Evolutionary conservation across 73 alveolate genomes (phyloP), one percentile per base, ranked within the genome.

Genomic region (Stentor coeruleus): DNA sequence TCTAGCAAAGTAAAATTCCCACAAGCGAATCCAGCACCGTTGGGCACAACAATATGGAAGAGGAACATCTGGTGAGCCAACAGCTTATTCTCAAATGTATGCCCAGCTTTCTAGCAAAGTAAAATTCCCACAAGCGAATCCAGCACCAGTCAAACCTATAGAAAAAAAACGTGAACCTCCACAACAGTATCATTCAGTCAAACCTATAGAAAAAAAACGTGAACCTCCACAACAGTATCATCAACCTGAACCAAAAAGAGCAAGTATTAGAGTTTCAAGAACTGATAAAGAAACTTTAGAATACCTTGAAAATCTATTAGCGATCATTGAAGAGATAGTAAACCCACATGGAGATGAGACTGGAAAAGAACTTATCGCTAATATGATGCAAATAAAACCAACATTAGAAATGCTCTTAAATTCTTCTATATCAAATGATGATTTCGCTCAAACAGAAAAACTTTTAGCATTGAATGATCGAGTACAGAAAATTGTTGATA

Each of bases 271-370:
- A 49, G 28, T 20, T 49, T 6, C 6, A 20, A 49, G 20, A 20
- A 49, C 66, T 49, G 66, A 49, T 20, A 49, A 49, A 20, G 66
- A 49, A 49, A 49, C 66, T 49, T 49, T 49, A 49, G 66, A 49
- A 11, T 49, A 49, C 20, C 20, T 49, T 6, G 66, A 49, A 49
- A 49, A 49, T 49, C 20, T 49, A 49, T 20, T 49, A 11, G 66
- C 20, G 6, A 49, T 49, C 20, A 49, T 49, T 49, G 66, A 49
- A 49, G 66, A 49, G 66, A 49, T 49, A 20, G 66, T 11, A 49
- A 49, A 49, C 20, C 66, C 66, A 11, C 66, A 49, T 11, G 66
- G 20, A 11, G 20, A 20, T 49, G 66, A 49, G 20, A 49, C 66
- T 49, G 66, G 66, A 49, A 49, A 20, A 49, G 66, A 49, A 20